A percentile compares a stretch with the other conserved stretches of the same genome.
phyloP scores from a whole-genome alignment of 306 rosid species.

The Trifolium repens region DNA sequence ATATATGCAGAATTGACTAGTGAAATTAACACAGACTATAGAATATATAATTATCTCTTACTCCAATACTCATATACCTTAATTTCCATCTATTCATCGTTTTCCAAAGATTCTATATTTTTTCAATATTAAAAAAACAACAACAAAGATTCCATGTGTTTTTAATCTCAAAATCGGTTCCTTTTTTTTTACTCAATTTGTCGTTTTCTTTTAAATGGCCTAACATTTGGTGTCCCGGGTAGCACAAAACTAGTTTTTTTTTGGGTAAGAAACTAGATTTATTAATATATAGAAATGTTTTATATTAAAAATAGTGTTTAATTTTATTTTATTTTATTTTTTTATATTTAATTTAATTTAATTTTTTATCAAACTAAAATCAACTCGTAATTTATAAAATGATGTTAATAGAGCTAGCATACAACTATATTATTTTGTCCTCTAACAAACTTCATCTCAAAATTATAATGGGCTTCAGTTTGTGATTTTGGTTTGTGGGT shows the following conservation, averaged over 20 bases:
- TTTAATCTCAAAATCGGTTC: conserved; percentile 24
- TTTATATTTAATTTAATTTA: no score
- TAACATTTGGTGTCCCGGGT: background rate
- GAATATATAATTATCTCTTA: background rate
- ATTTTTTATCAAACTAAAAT: no score
- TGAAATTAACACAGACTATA: conserved; percentile 40
- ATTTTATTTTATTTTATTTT: no score
- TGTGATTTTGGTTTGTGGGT: no score
- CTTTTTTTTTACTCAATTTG: conserved; percentile 21
- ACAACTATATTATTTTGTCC: no score
- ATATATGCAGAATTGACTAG: conserved; percentile 24
- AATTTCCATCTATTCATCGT: conserved; percentile 13
- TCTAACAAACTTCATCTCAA: no score
- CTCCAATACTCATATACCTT: background rate
- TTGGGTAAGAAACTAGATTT: background rate
- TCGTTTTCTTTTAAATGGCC: background rate
- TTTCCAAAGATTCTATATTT: conserved; percentile 30
- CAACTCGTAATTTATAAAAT: no score
- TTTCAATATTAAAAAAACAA: background rate
- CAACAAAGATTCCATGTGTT: conserved; percentile 20
- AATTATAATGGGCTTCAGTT: no score
- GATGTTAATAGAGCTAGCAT: no score
- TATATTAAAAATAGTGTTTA: no score
- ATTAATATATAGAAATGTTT: no score
- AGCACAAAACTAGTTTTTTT: background rate